phyloP scores from a whole-genome alignment of 805 yeast genomes.

The Ogataea trehaloabstinens region DNA sequence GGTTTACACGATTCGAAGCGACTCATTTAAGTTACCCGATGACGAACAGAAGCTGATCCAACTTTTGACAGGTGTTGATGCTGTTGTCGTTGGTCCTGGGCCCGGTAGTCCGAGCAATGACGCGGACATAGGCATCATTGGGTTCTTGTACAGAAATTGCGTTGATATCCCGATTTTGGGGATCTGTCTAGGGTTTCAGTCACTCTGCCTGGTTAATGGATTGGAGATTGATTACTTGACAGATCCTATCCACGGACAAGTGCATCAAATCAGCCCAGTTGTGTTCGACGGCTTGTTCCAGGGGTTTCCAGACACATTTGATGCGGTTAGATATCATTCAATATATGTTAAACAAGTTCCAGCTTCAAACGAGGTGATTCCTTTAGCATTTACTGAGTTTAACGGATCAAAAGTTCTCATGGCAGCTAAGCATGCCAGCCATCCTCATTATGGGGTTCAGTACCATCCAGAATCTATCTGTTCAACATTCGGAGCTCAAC shows the following conservation, averaged over 20 bases:
- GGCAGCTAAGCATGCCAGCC: constrained; percentile 65
- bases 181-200: constrained; percentile 90
- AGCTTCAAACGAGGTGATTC: constrained; percentile 37
- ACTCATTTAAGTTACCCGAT: constrained; percentile 40
- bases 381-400: constrained; percentile 59
- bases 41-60: constrained; percentile 36
- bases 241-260: constrained; percentile 82
- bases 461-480: constrained; percentile 97
- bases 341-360: constrained; percentile 45
- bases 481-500: constrained; percentile 59
- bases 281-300: constrained; percentile 37
- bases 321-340: constrained; percentile 88
- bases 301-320: constrained; percentile 43
- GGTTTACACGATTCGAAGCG: constrained; percentile 64
- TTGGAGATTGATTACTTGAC: constrained; percentile 50
- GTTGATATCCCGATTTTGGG: constrained; percentile 71
- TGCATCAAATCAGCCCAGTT: constrained; percentile 44
- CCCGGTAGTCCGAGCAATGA: constrained; percentile 82
- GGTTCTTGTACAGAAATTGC: constrained; percentile 44
- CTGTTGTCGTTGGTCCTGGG: constrained; percentile 91
- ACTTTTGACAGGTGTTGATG: constrained; percentile 57
- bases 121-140: constrained; percentile 71
- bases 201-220: constrained; percentile 63
- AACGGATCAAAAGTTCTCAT: constrained; percentile 47
- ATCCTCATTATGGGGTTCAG: constrained; percentile 90